Conservation (phyloP, 106 monocot genomes). For the Apostasia shenzhenica region DNA sequence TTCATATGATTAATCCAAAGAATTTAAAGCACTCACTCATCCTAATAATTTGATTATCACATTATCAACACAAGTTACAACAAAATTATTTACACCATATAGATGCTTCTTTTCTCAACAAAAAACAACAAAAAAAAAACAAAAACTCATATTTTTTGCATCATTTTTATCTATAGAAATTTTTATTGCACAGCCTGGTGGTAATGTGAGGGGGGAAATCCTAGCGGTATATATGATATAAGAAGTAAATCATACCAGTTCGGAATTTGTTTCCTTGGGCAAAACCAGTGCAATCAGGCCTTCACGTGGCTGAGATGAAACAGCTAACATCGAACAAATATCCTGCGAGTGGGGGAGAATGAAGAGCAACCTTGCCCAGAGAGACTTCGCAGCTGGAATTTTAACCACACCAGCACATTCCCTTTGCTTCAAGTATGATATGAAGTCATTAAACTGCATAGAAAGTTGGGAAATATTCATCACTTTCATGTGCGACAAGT, state of each 20-base stretch:
- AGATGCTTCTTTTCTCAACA: too few relatives aligned
- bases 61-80: too few relatives aligned
- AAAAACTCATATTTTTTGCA: too few relatives aligned
- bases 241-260: slow-evolving; percentile 10
- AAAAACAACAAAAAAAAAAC: too few relatives aligned
- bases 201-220: too few relatives aligned
- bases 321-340: slow-evolving; percentile 52
- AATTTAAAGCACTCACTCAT: too few relatives aligned
- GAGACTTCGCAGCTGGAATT: slow-evolving; percentile 52
- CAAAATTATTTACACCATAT: too few relatives aligned
- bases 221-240: too few relatives aligned
- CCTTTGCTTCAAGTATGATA: slow-evolving; percentile 82
- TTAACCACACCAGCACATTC: slow-evolving; percentile 97
- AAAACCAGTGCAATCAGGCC: slow-evolving; percentile 69
- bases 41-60: too few relatives aligned
- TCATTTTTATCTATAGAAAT: too few relatives aligned
- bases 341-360: slow-evolving; percentile 72
- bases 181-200: too few relatives aligned
- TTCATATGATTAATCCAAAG: too few relatives aligned
- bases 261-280: slow-evolving; percentile 66
- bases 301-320: slow-evolving; percentile 50
- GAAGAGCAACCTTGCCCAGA: slow-evolving; percentile 85
- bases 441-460: slow-evolving; percentile 81
- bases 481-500: neutral
- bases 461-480: neutral